phyloP scores from a whole-genome alignment of 2,329 filamentous ascomycete species.

The Ceratocystis diversiconidia region DNA sequence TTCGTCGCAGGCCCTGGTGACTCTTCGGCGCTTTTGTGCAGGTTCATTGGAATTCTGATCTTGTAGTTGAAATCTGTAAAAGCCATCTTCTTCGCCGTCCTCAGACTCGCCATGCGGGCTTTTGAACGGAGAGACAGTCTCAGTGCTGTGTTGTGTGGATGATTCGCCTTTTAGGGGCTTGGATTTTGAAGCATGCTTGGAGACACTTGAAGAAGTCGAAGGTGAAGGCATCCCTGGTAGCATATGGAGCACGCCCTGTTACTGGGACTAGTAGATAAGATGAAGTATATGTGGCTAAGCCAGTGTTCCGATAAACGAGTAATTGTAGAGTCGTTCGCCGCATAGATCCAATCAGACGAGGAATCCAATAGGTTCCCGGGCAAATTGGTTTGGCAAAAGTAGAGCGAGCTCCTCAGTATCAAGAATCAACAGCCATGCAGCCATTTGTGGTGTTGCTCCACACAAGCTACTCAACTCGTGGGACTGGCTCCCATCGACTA shows the following conservation, averaged over 20 bases:
- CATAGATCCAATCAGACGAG: background rate
- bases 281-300: background rate
- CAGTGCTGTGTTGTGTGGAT: slow-evolving; percentile 21
- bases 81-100: slow-evolving; percentile 26
- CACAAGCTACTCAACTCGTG: background rate
- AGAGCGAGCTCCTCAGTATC: too few species aligned
- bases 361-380: too few species aligned
- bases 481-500: background rate
- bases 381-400: too few species aligned
- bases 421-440: background rate
- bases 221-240: background rate
- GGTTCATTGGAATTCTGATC: slow-evolving; percentile 36
- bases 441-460: background rate
- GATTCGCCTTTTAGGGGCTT: background rate
- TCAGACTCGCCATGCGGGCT: slow-evolving; percentile 32
- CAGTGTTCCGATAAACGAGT: background rate
- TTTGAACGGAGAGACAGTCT: slow-evolving; percentile 29
- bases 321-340: background rate
- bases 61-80: slow-evolving; percentile 16
- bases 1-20: slow-evolving; percentile 70
- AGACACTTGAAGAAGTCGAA: background rate
- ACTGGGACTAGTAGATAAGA: background rate
- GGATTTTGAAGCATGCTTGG: background rate
- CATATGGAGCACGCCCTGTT: background rate
- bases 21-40: slow-evolving; percentile 61